Evolutionary conservation across 768 basidiomycete species (phyloP), one percentile per base, ranked within the genome.

Genomic region (Lyophyllum shimeji): DNA sequence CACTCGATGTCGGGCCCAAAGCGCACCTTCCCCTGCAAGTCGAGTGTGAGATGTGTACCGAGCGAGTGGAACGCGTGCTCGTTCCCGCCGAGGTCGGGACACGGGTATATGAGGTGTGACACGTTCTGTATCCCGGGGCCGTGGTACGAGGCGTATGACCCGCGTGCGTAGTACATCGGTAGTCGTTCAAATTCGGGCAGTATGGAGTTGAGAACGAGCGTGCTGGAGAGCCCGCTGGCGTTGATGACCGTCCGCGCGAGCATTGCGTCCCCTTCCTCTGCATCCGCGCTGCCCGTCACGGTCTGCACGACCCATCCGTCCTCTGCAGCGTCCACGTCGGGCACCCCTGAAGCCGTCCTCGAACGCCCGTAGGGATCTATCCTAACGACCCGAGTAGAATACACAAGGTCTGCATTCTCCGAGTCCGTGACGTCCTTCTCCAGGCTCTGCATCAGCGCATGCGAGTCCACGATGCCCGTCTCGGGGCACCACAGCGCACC

Each of bases 1-100:
- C 91, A 93, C 67, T 97, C 89, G 15, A 97, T 78, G 65, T 98
- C 93, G 4, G 96, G 96, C 0, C 96, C 96, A 69, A 98, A 98
- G 27, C 85, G 83, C 50, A 98, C 81, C 58, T 89, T 88, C 0
- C 91, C 90, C 46, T 87, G 81, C 58, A 98, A 66, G 69, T 95
- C 93, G 42, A 98, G 73, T 24, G 93, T 94, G 23, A 98, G 76
- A 72, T 98, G 97, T 11, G 94, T 95, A 2, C 97, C 96, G 7
- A 98, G 78, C 2, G 90, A 90, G 57, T 91, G 87, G 66, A 96
- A 90, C 7, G 83, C 79, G 50, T 87, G 80, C 3, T 73, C 77
- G 55, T 77, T 79, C 37, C 75, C 75, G 8, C 81, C 82, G 9
- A 78, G 81, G 51, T 84, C 79, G 3, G 96, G 95, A 59, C 91